Conservation (phyloP, 2,329 filamentous ascomycete genomes). For the Paracoccidioides brasiliensis region DNA sequence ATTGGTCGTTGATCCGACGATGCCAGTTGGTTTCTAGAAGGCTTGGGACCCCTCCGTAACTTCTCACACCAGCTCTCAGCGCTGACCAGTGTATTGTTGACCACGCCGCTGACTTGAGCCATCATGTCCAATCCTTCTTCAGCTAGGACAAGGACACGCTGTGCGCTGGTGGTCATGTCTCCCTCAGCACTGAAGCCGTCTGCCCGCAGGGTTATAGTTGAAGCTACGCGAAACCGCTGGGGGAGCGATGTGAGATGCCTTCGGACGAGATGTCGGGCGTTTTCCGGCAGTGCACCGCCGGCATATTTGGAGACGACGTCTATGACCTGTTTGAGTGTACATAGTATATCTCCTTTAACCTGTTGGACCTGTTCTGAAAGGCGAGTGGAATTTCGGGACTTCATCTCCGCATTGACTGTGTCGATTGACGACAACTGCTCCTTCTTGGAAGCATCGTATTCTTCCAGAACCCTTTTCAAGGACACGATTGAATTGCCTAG, state of each 20-base stretch:
- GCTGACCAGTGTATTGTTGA: slow-evolving; percentile 78
- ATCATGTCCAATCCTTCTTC: slow-evolving; percentile 92
- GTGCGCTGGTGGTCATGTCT: slow-evolving; percentile 46
- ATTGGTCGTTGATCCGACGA: slow-evolving; percentile 1
- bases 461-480: slow-evolving; percentile 61
- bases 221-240: slow-evolving; percentile 65
- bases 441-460: slow-evolving; percentile 50
- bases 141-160: slow-evolving; percentile 71
- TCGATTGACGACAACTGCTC: slow-evolving; percentile 10
- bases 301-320: slow-evolving; percentile 79
- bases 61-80: slow-evolving; percentile 85
- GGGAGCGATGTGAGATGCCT: slow-evolving; percentile 74
- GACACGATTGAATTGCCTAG: slow-evolving; percentile 62
- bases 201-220: slow-evolving; percentile 31
- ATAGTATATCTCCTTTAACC: slow-evolving; percentile 58
- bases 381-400: slow-evolving; percentile 27
- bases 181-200: slow-evolving; percentile 23
- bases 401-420: slow-evolving; percentile 13
- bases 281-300: slow-evolving; percentile 80
- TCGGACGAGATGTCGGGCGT: slow-evolving; percentile 70
- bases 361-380: slow-evolving; percentile 48
- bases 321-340: slow-evolving; percentile 67
- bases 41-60: slow-evolving; percentile 42
- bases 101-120: slow-evolving; percentile 71
- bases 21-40: neutral